A percentile compares a stretch with the other conserved stretches of the same genome.
These are phyloP conservation scores for Alternaria brassicae DNA, from an alignment of 2,329 filamentous ascomycete genomes.

Conservation along the genomic window DNA sequence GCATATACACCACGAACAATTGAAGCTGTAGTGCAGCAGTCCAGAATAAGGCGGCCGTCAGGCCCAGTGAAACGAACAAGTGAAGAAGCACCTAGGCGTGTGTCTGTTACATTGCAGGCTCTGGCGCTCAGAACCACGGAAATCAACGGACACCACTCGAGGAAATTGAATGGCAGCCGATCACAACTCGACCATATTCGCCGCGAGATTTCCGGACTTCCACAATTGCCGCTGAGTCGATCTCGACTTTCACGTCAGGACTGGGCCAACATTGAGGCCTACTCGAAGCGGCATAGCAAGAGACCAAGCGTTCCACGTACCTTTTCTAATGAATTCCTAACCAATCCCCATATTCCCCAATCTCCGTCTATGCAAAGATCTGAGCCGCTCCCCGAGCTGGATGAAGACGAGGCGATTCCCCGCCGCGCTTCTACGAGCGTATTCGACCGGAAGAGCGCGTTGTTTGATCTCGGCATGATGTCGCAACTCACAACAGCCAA, in stretches of 20 bases:
- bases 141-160: slow-evolving; percentile 16
- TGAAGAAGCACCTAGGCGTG: slow-evolving; percentile 35
- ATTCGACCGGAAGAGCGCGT: slow-evolving; percentile 42
- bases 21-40: slow-evolving; percentile 16
- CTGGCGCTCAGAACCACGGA: slow-evolving; percentile 27
- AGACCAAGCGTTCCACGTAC: slow-evolving; percentile 28
- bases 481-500: slow-evolving; percentile 17
- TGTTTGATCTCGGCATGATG: slow-evolving; percentile 37
- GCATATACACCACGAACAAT: slow-evolving; percentile 23
- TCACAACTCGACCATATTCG: slow-evolving; percentile 39
- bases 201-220: slow-evolving; percentile 41
- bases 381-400: slow-evolving; percentile 42
- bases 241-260: slow-evolving; percentile 45
- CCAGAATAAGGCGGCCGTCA: slow-evolving; percentile 23
- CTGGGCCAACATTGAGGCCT: slow-evolving; percentile 45
- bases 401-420: slow-evolving; percentile 44
- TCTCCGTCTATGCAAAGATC: slow-evolving; percentile 35
- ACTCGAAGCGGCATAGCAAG: slow-evolving; percentile 37
- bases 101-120: slow-evolving; percentile 32
- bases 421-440: slow-evolving; percentile 47
- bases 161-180: slow-evolving; percentile 23
- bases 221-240: slow-evolving; percentile 38
- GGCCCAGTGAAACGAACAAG: slow-evolving; percentile 30
- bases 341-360: slow-evolving; percentile 18
- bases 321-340: slow-evolving; percentile 22